Evolutionary conservation across 257 asterid genomes (phyloP).

Genomic region (Datura wrightii): DNA sequence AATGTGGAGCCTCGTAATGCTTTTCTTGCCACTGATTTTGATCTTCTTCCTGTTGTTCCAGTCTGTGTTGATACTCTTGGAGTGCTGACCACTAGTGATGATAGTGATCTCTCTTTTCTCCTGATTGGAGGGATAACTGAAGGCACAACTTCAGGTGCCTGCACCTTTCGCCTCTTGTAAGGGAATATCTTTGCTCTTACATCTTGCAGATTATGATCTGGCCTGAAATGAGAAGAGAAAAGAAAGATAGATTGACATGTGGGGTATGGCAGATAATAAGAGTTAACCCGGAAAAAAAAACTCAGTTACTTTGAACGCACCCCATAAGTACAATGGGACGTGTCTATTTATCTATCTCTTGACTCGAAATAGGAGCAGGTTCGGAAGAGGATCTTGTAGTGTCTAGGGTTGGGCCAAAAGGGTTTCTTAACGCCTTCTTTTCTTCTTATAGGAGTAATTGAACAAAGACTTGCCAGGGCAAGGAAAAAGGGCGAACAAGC

Average conservation of each 20-base stretch:
- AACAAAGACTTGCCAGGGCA: background rate
- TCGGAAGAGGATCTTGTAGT: background rate
- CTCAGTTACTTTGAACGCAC: background rate
- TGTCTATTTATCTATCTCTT: constrained; percentile 25
- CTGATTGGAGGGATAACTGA: constrained; percentile 54
- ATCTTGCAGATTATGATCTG: constrained; percentile 65
- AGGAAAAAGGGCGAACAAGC: background rate
- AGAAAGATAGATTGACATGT: constrained; percentile 27
- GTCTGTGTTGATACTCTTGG: constrained; percentile 71
- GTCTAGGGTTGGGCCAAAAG: background rate
- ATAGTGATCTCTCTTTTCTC: constrained; percentile 71
- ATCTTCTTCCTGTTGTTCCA: constrained; percentile 61
- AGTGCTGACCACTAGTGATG: constrained; percentile 66
- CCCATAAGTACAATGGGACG: background rate
- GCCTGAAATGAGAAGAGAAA: constrained; percentile 43
- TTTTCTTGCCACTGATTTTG: constrained; percentile 74
- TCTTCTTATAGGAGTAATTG: background rate
- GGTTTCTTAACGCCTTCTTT: constrained; percentile 16
- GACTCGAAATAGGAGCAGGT: background rate
- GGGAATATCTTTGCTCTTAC: constrained; percentile 63
- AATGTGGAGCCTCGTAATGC: constrained; percentile 75
- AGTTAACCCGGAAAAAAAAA: background rate
- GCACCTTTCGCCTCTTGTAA: constrained; percentile 53
- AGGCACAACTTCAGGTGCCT: constrained; percentile 49
- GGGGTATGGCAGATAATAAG: background rate